Evolutionary conservation across 176 grass and related monocot genomes (phyloP).

Genomic region (Oryza meridionalis): DNA sequence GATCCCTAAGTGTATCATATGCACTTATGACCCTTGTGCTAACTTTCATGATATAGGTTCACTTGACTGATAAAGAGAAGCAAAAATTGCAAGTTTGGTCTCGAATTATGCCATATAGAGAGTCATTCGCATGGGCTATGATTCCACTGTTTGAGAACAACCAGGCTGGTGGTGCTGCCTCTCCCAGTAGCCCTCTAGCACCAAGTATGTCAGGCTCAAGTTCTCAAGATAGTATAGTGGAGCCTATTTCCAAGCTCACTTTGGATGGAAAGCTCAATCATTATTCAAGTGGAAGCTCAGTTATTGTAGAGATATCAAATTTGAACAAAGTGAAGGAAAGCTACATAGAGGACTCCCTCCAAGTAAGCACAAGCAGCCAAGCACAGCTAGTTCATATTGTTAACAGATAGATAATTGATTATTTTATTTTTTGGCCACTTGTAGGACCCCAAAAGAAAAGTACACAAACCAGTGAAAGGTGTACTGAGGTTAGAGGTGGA

Average conservation of each 20-base stretch:
- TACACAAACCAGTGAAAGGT: constrained; percentile 98
- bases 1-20: background rate
- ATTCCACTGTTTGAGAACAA: constrained; percentile 91
- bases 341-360: constrained; percentile 96
- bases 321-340: constrained; percentile 99
- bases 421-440: constrained; percentile 27
- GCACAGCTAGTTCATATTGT: constrained; percentile 28
- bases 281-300: constrained; percentile 86
- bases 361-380: constrained; percentile 51
- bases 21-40: constrained; percentile 38
- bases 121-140: constrained; percentile 95
- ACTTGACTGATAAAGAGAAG: constrained; percentile 93
- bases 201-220: constrained; percentile 81
- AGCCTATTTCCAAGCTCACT: constrained; percentile 85
- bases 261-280: constrained; percentile 85
- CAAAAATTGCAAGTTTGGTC: constrained; percentile 99
- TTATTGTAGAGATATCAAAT: constrained; percentile 95
- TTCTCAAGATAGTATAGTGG: constrained; percentile 77
- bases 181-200: constrained; percentile 86
- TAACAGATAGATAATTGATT: constrained; percentile 21
- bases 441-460: constrained; percentile 97
- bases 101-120: constrained; percentile 84
- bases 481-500: constrained; percentile 90
- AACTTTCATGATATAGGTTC: constrained; percentile 62
- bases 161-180: constrained; percentile 63